These are phyloP conservation scores for Ceratobasidium sp. DNA, from an alignment of 1,284 basidiomycete genomes.

Conservation along the genomic window DNA sequence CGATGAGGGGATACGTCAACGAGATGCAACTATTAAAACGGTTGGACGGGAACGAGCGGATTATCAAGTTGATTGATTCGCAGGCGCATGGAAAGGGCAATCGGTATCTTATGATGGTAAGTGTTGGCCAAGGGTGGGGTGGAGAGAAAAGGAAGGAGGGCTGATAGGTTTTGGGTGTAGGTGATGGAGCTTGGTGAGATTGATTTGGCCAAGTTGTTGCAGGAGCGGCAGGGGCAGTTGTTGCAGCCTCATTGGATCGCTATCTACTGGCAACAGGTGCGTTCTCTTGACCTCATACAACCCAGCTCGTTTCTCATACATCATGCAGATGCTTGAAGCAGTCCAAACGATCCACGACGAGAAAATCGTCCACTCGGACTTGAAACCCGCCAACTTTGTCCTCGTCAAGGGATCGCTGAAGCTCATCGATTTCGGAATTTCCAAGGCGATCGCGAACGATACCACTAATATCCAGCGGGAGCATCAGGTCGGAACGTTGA, in stretches of 20 bases:
- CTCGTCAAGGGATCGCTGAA: constrained; percentile 93
- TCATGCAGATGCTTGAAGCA: constrained; percentile 89
- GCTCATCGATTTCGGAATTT: constrained; percentile 97
- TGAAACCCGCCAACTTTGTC: constrained; percentile 98
- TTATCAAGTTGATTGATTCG: constrained; percentile 89
- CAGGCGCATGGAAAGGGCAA: constrained; percentile 69
- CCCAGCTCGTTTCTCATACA: too few species aligned
- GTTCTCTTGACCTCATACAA: constrained; percentile 48
- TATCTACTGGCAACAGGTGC: constrained; percentile 95
- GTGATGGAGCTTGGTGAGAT: constrained; percentile 96
- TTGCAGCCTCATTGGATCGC: constrained; percentile 93
- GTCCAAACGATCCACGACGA: constrained; percentile 96
- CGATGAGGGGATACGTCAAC: constrained; percentile 91
- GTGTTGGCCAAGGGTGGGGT: constrained; percentile 45
- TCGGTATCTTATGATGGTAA: constrained; percentile 77
- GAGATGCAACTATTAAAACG: constrained; percentile 91
- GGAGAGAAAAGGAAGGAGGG: too few species aligned
- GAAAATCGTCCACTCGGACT: constrained; percentile 96
- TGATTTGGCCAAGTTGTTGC: constrained; percentile 84
- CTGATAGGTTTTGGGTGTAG: constrained; percentile 53
- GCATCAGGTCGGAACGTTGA: constrained; percentile 73
- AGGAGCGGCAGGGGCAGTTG: constrained; percentile 84
- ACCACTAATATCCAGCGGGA: constrained; percentile 97
- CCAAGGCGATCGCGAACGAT: constrained; percentile 96
- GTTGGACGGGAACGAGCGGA: constrained; percentile 87